phyloP scores from a whole-genome alignment of 164 flowering plant species.

The Stephania japonica region DNA sequence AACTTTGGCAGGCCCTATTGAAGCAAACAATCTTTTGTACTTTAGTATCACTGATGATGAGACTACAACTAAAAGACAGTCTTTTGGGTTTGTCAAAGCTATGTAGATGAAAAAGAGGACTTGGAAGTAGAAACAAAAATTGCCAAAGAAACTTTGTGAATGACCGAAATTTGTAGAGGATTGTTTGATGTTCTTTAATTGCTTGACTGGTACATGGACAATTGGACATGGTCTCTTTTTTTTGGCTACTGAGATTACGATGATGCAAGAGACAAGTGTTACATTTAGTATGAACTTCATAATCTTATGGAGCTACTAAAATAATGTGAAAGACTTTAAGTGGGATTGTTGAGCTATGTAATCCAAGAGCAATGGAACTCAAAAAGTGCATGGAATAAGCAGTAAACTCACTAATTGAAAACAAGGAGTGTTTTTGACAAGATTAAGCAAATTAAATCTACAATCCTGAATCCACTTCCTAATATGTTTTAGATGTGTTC shows the following conservation, averaged over 20 bases:
- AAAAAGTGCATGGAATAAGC: no score
- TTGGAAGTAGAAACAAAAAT: not conserved
- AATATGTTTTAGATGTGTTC: slow-evolving; percentile 1
- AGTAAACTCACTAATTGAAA: no score
- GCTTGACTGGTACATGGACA: not conserved
- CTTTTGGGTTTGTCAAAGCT: not conserved
- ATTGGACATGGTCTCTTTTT: no score
- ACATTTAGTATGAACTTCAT: not conserved
- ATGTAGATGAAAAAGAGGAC: not conserved
- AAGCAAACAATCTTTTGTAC: not conserved
- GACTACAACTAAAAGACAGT: not conserved
- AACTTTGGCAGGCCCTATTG: not conserved
- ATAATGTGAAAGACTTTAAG: not conserved
- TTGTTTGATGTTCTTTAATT: not conserved
- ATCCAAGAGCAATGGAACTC: not conserved
- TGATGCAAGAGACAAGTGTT: not conserved
- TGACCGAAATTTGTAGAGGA: not conserved
- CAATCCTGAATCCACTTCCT: not conserved
- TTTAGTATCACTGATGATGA: not conserved
- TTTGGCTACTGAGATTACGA: not conserved
- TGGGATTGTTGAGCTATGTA: not conserved
- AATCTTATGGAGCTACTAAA: not conserved
- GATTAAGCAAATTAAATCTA: not conserved
- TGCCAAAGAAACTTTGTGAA: not conserved
- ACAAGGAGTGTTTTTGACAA: not conserved